Evolutionary conservation across 2,329 filamentous ascomycete genomes (phyloP), one percentile per base, ranked within the genome.

Genomic region (Metarhizium album): DNA sequence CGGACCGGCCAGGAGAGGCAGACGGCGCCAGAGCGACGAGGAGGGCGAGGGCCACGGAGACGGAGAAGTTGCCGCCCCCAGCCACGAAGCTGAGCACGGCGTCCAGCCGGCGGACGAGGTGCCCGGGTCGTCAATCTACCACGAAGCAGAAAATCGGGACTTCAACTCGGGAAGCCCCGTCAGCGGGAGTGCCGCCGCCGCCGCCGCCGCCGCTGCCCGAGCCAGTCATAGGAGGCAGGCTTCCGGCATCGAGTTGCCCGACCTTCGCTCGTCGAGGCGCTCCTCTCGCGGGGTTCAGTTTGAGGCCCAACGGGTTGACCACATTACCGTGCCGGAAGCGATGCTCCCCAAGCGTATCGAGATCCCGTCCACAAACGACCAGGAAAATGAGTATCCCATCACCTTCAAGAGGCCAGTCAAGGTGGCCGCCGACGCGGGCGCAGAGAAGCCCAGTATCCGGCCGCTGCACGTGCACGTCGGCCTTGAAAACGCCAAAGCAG

Each of bases 341-440:
- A 52, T 56, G 42, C 43, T 56, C 4, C 54, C 52, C 33, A 50
- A 57, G 35, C 76, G 79, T 18, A 67, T 76, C 8, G 73, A 78
- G 47, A 63, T 87, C 45, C 80, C 84, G 18, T 78, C 83, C 1
- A 69, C 71, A 3, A 76, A 84, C 54, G 88, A 95, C 59, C 89
- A 95, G 64, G 90, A 96, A 65, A 96, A 96, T 62, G 82, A 93
- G 54, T 76, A 80, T 3, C 83, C 83, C 3, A 79, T 84, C 24
- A 84, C 80, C 0, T 84, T 87, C 66, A 84, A 79, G 63, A 78
- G 68, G 68, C 60, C 75, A 40, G 86, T 83, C 60, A 71, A 47
- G 42, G 16, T 79, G 1, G 70, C 77, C 11, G 71, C 72, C 11
- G 74, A 78, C 50, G 71, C 71, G 42, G 60, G 81, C 31, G 61